A percentile compares a stretch with the other conserved stretches of the same genome.
Evolutionary conservation across 139 green algal genomes (phyloP).

Genomic region (Chlorella sp.): DNA sequence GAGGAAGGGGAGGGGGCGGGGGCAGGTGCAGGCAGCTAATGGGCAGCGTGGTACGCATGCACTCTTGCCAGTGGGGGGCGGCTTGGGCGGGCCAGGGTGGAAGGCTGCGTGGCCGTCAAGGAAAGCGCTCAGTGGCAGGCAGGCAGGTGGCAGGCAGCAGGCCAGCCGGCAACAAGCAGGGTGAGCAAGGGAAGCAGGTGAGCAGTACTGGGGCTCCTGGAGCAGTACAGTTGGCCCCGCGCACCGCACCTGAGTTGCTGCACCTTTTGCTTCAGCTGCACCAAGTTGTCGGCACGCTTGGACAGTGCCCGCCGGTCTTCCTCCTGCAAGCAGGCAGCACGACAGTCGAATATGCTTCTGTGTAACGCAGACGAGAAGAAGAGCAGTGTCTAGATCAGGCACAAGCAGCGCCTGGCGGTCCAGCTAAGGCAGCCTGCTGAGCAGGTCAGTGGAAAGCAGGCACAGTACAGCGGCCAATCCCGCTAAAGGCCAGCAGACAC

Average conservation of each 20-base stretch:
- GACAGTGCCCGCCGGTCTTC: conserved; percentile 22
- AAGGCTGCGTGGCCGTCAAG: neutral
- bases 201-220: neutral
- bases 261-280: conserved; percentile 25
- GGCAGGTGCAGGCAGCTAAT: too few species aligned
- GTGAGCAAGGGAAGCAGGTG: too few species aligned
- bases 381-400: neutral
- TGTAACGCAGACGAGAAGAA: neutral
- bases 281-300: conserved; percentile 2
- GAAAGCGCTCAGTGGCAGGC: neutral
- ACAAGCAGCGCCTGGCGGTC: neutral
- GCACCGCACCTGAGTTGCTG: neutral
- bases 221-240: too few species aligned
- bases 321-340: neutral
- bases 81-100: neutral
- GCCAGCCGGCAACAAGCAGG: neutral
- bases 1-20: neutral
- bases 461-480: too few species aligned
- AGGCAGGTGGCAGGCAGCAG: neutral
- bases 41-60: neutral
- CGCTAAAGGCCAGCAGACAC: too few species aligned
- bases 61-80: neutral
- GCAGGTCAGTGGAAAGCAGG: too few species aligned
- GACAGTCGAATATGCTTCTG: neutral
- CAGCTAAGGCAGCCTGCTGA: neutral